Evolutionary conservation across 371 early-diverging fungal genomes (phyloP).

Genomic region (Apophysomyces trapeziformis): DNA sequence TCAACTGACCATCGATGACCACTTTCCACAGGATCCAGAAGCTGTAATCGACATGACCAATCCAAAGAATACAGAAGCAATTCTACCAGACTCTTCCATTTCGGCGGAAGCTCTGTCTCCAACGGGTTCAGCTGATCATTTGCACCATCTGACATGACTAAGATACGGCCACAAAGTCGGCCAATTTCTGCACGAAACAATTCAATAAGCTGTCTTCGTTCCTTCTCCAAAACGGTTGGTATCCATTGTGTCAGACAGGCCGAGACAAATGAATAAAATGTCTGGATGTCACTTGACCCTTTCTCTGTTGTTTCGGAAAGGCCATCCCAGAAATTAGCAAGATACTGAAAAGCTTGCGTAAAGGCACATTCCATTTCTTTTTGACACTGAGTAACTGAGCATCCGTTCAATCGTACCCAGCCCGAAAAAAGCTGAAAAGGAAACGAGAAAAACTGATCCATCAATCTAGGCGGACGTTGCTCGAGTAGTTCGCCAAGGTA

Average conservation of each 20-base stretch:
- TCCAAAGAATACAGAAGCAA: slow-evolving; percentile 2
- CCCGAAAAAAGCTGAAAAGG: neutral
- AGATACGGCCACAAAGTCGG: neutral
- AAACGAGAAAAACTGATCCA: neutral
- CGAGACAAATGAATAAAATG: neutral
- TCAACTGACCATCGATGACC: neutral
- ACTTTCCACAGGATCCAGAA: neutral
- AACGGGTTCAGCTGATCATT: neutral
- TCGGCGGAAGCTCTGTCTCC: neutral
- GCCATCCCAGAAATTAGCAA: neutral
- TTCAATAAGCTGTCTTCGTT: neutral
- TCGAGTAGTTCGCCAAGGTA: neutral
- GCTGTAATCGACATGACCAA: slow-evolving; percentile 1
- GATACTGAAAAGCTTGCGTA: slow-evolving; percentile 1
- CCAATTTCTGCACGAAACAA: neutral
- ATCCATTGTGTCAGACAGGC: slow-evolving; percentile 3
- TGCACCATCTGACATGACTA: neutral
- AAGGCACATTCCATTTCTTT: neutral
- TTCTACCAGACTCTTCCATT: neutral
- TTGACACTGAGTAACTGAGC: neutral
- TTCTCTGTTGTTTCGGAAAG: neutral
- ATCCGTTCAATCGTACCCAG: neutral
- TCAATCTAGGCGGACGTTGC: neutral
- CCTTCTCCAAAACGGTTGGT: neutral
- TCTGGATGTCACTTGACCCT: neutral